These are phyloP conservation scores for Nissolia schottii DNA, from an alignment of 306 rosid species.

Conservation along the genomic window DNA sequence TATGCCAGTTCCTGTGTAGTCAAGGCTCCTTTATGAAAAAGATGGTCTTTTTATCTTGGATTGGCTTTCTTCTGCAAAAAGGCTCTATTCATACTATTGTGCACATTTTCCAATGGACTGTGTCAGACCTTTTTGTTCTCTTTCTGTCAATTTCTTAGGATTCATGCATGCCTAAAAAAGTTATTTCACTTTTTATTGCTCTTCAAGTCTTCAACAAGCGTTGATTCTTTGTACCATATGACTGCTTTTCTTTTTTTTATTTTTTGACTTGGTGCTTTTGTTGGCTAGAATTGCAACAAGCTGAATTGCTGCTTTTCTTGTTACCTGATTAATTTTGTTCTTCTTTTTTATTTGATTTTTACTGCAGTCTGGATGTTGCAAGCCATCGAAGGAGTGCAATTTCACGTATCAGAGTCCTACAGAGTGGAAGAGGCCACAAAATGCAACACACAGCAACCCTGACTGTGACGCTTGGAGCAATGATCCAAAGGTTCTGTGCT, in stretches of 20 bases:
- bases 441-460: not conserved
- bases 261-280: not conserved
- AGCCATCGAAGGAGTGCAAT: conserved; percentile 55
- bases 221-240: not conserved
- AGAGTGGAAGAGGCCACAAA: conserved; percentile 26
- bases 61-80: not conserved
- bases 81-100: not conserved
- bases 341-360: not conserved
- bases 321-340: not conserved
- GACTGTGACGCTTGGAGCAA: conserved; percentile 64
- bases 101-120: conserved; percentile 14
- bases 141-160: not conserved
- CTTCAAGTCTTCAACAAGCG: not conserved
- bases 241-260: not conserved
- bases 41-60: conserved; percentile 7
- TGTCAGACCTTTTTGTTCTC: conserved; percentile 1
- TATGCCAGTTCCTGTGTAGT: conserved; percentile 1
- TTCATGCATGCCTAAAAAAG: conserved; percentile 17
- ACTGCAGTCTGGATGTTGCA: conserved; percentile 85
- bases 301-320: no score
- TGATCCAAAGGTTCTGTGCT: conserved; percentile 44
- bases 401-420: conserved; percentile 40
- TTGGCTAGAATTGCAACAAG: no score
- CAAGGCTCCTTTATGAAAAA: conserved; percentile 17
- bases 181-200: not conserved